Evolutionary conservation across 148 eudicot genomes (phyloP).

Genomic region (Oxyria digyna): DNA sequence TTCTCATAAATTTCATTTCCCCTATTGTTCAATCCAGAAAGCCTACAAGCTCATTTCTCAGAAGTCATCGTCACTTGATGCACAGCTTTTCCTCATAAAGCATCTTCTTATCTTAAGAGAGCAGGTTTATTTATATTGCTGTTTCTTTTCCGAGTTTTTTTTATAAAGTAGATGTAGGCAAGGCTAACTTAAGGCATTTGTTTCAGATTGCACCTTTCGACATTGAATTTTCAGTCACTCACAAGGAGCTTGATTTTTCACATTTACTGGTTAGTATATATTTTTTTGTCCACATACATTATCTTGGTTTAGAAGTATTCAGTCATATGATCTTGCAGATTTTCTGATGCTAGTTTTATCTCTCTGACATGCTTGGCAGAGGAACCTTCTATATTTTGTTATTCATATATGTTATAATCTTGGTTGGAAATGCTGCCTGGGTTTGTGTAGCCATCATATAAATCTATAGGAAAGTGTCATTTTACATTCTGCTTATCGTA

Average conservation of each 20-base stretch:
- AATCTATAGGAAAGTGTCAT: not conserved
- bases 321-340: not conserved
- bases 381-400: not conserved
- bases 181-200: slow-evolving; percentile 20
- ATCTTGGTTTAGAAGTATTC: not conserved
- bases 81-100: slow-evolving; percentile 85
- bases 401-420: not conserved
- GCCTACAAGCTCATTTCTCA: slow-evolving; percentile 79
- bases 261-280: slow-evolving; percentile 77
- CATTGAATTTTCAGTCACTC: slow-evolving; percentile 92
- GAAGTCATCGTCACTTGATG: slow-evolving; percentile 81
- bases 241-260: slow-evolving; percentile 97
- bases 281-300: not conserved
- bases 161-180: not conserved
- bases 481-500: not conserved
- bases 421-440: not conserved
- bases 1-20: not conserved
- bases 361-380: not conserved
- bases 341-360: not conserved
- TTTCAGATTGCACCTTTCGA: slow-evolving; percentile 98
- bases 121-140: slow-evolving; percentile 40
- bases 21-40: slow-evolving; percentile 41
- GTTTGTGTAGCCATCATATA: not conserved
- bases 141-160: slow-evolving; percentile 2
- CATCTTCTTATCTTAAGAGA: slow-evolving; percentile 93